Evolutionary conservation across 106 monocot genomes (phyloP).

Genomic region (Dioscorea zingiberensis): DNA sequence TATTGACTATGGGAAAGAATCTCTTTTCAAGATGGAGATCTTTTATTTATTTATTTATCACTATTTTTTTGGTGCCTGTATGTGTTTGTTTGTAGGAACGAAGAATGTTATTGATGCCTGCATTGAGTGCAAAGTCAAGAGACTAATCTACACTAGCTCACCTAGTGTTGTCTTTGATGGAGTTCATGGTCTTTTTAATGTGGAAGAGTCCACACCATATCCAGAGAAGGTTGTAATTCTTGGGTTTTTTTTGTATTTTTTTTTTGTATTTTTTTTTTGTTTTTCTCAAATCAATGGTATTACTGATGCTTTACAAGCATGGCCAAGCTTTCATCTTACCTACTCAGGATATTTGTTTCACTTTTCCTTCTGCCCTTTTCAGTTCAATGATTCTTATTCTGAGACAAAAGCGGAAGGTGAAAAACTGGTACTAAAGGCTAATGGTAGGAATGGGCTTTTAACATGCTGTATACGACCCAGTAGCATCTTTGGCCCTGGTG

Average conservation of each 20-base stretch:
- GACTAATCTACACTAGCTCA: slow-evolving; percentile 90
- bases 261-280: not conserved
- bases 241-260: slow-evolving; percentile 1
- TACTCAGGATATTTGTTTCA: no score
- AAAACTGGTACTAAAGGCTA: slow-evolving; percentile 78
- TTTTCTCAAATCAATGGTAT: not conserved
- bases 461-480: slow-evolving; percentile 96
- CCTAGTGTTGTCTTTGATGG: slow-evolving; percentile 98
- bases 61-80: no score
- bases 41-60: no score
- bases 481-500: slow-evolving; percentile 99
- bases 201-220: slow-evolving; percentile 70
- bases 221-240: slow-evolving; percentile 55
- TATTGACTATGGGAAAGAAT: no score
- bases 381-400: slow-evolving; percentile 99
- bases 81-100: slow-evolving; percentile 51
- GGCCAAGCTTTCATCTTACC: no score
- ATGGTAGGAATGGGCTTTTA: slow-evolving; percentile 74
- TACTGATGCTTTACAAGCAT: no score
- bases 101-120: slow-evolving; percentile 97
- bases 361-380: not conserved
- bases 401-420: slow-evolving; percentile 97
- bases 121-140: slow-evolving; percentile 84
- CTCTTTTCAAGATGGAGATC: no score
- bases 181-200: slow-evolving; percentile 74